Percentiles rank a stretch among this genome's conserved stretches.
Conservation (phyloP, 2,329 filamentous ascomycete species). For the Alternaria triticimaculans region DNA sequence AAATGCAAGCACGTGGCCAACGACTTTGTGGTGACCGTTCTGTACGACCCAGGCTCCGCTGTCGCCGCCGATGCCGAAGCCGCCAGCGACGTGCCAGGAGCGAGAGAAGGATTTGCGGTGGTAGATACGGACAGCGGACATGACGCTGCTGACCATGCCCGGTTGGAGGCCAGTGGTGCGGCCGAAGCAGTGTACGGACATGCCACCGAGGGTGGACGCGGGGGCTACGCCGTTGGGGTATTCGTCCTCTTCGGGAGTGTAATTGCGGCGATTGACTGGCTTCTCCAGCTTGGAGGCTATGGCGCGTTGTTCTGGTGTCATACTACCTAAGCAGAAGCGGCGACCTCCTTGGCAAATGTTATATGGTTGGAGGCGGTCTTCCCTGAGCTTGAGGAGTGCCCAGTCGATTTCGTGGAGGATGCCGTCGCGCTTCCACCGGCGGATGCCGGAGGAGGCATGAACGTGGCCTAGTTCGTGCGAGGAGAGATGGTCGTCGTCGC, state of each 20-base stretch:
- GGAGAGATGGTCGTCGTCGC: slow-evolving; percentile 78
- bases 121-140: slow-evolving; percentile 86
- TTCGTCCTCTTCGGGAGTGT: slow-evolving; percentile 47
- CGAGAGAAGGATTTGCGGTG: slow-evolving; percentile 82
- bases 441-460: slow-evolving; percentile 88
- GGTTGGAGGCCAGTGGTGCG: slow-evolving; percentile 84
- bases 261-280: slow-evolving; percentile 44
- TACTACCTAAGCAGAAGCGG: slow-evolving; percentile 42
- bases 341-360: slow-evolving; percentile 71
- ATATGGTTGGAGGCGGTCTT: slow-evolving; percentile 71
- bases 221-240: slow-evolving; percentile 66
- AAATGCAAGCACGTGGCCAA: slow-evolving; percentile 90
- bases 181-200: slow-evolving; percentile 86
- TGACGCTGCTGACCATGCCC: slow-evolving; percentile 76
- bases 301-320: slow-evolving; percentile 36
- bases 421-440: slow-evolving; percentile 73
- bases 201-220: slow-evolving; percentile 69
- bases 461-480: slow-evolving; percentile 82
- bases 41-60: slow-evolving; percentile 93
- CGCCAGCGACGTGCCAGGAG: slow-evolving; percentile 68
- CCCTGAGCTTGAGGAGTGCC: slow-evolving; percentile 83
- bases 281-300: slow-evolving; percentile 42
- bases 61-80: slow-evolving; percentile 79
- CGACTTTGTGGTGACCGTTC: slow-evolving; percentile 76
- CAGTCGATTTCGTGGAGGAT: slow-evolving; percentile 93